These are phyloP conservation scores for Solanum microdontum DNA, from an alignment of 257 asterid genomes.

Conservation along the genomic window DNA sequence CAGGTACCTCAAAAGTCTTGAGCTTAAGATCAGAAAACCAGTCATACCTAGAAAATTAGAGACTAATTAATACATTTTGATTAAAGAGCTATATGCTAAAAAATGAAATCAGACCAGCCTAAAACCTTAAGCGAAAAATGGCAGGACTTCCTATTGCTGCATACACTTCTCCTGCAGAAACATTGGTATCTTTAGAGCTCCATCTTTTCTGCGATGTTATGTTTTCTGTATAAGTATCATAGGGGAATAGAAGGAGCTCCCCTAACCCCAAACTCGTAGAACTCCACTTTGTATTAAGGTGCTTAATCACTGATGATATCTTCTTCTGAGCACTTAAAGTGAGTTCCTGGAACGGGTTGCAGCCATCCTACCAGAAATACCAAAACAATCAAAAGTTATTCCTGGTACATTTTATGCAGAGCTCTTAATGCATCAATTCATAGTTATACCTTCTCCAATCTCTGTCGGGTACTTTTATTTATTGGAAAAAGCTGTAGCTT, in stretches of 20 bases:
- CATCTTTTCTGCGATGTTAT: slow-evolving; percentile 49
- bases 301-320: slow-evolving; percentile 78
- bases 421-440: not conserved
- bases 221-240: slow-evolving; percentile 32
- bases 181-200: slow-evolving; percentile 42
- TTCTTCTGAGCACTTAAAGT: slow-evolving; percentile 55
- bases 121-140: slow-evolving; percentile 74
- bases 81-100: not conserved
- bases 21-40: slow-evolving; percentile 45
- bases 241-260: slow-evolving; percentile 66
- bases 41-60: slow-evolving; percentile 50
- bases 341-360: slow-evolving; percentile 86
- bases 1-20: slow-evolving; percentile 16
- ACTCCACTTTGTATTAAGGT: slow-evolving; percentile 71
- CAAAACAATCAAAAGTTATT: not conserved
- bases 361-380: slow-evolving; percentile 49
- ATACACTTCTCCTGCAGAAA: slow-evolving; percentile 65
- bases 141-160: slow-evolving; percentile 47
- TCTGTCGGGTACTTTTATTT: slow-evolving; percentile 35
- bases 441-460: slow-evolving; percentile 55
- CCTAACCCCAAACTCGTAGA: slow-evolving; percentile 32
- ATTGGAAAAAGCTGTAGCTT: slow-evolving; percentile 85
- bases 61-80: not conserved
- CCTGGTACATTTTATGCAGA: not conserved
- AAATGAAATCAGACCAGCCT: slow-evolving; percentile 1